phyloP scores from a whole-genome alignment of 495 filamentous ascomycete genomes.

The Parachaetomium inaequale region DNA sequence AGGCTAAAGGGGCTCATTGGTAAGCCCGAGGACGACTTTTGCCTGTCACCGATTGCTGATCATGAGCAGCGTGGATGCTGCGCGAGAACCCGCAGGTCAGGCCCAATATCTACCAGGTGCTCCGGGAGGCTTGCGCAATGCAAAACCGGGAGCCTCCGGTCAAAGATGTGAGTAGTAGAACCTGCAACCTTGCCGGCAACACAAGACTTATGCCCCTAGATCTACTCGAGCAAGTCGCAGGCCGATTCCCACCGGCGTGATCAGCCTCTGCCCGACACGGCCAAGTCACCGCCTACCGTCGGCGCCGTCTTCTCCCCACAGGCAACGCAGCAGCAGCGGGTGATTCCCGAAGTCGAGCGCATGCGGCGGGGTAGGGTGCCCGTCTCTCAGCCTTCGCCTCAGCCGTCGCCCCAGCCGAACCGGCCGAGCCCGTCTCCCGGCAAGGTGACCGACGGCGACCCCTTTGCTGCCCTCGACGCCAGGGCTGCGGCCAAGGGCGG shows the following conservation, averaged over 20 bases:
- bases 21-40: conserved; percentile 42
- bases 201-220: conserved; percentile 49
- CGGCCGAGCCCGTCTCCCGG: conserved; percentile 73
- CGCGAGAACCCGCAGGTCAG: conserved; percentile 75
- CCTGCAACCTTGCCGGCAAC: conserved; percentile 1
- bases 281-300: conserved; percentile 53
- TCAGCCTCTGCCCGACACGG: conserved; percentile 22
- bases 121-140: conserved; percentile 82
- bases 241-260: conserved; percentile 32
- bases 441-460: conserved; percentile 69
- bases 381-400: conserved; percentile 45
- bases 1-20: conserved; percentile 87
- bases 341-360: conserved; percentile 85
- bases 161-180: conserved; percentile 67
- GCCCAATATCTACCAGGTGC: conserved; percentile 90
- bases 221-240: conserved; percentile 68
- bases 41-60: conserved; percentile 31
- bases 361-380: conserved; percentile 88
- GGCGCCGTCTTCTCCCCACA: conserved; percentile 69
- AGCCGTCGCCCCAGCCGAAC: conserved; percentile 37
- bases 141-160: conserved; percentile 85
- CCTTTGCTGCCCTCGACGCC: conserved; percentile 83
- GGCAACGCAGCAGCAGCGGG: conserved; percentile 61
- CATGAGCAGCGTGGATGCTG: conserved; percentile 74
- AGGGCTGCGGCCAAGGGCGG: conserved; percentile 48